Evolutionary conservation across 768 basidiomycete species (phyloP).

Genomic region (Calocera viscosa): DNA sequence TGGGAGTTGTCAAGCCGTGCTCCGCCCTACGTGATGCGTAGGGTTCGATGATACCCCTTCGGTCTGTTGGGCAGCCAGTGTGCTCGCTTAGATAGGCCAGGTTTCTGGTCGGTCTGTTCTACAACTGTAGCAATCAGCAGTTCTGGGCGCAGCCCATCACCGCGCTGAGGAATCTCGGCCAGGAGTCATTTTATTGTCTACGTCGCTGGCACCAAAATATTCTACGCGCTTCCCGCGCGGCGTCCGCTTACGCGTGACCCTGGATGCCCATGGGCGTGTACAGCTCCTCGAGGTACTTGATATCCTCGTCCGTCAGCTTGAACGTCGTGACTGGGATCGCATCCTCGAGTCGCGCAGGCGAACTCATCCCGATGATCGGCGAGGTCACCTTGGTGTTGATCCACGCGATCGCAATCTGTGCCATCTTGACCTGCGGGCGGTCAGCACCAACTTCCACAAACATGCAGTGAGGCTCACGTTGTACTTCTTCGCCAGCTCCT

Average conservation of each 20-base stretch:
- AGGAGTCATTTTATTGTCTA: no score
- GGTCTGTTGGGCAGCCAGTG: no score
- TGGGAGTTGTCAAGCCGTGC: no score
- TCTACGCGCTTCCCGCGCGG: no score
- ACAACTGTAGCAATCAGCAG: no score
- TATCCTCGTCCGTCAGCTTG: slow-evolving; percentile 26
- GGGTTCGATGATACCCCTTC: no score
- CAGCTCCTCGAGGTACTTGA: slow-evolving; percentile 22
- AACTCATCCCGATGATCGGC: not conserved
- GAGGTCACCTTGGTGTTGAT: not conserved
- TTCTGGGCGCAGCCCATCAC: no score
- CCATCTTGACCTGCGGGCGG: slow-evolving; percentile 24
- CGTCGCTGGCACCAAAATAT: no score
- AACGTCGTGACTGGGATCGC: slow-evolving; percentile 20
- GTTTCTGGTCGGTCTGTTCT: no score
- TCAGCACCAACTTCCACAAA: slow-evolving; percentile 26
- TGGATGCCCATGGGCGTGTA: slow-evolving; percentile 23
- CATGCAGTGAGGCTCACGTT: not conserved
- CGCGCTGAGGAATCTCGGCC: no score
- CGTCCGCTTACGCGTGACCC: slow-evolving; percentile 16
- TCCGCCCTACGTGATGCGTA: no score
- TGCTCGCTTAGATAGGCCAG: no score
- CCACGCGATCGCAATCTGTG: slow-evolving; percentile 14
- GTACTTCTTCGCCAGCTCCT: not conserved
- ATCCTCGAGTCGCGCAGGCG: not conserved